Percentiles rank a stretch among this genome's conserved stretches.
These are phyloP conservation scores for Suhomyces coccinellae DNA, from an alignment of 1,139 yeast species.

Conservation along the genomic window DNA sequence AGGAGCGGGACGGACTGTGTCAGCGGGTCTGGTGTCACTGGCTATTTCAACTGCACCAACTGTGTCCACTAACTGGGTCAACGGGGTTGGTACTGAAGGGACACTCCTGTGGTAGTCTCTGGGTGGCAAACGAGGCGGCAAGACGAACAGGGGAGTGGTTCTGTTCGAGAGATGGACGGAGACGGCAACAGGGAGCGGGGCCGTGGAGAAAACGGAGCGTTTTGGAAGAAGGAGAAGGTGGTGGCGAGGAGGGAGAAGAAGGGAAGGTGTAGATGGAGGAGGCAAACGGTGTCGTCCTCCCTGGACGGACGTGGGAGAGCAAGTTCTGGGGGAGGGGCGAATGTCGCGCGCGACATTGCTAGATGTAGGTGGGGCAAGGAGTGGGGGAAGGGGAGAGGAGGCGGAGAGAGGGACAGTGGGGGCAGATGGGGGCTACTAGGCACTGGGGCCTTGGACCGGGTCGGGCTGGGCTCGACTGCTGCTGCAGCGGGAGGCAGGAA, in stretches of 20 bases:
- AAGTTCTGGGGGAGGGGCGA: slow-evolving; percentile 7
- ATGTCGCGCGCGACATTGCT: slow-evolving; percentile 9
- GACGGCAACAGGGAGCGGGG: neutral
- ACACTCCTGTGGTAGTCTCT: no score
- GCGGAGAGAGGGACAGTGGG: neutral
- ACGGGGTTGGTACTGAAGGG: no score
- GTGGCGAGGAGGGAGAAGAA: neutral
- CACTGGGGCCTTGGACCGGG: no score
- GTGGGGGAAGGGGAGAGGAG: neutral
- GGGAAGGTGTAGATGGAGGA: neutral
- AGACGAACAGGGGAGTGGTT: no score
- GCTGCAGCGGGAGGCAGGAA: no score
- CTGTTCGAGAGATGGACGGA: neutral
- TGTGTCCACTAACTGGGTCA: no score
- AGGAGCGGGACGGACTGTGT: no score
- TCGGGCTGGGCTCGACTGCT: no score
- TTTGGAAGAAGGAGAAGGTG: neutral
- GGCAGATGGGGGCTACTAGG: neutral
- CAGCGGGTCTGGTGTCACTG: no score
- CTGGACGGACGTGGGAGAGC: slow-evolving; percentile 1
- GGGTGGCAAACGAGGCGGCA: no score
- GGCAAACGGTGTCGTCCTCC: slow-evolving; percentile 2
- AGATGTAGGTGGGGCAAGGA: neutral
- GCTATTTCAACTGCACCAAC: no score
- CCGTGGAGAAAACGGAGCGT: neutral